Percentiles rank a stretch among this genome's conserved stretches.
These are phyloP conservation scores for Lactarius sp. DNA, from an alignment of 768 basidiomycete species.

Conservation along the genomic window DNA sequence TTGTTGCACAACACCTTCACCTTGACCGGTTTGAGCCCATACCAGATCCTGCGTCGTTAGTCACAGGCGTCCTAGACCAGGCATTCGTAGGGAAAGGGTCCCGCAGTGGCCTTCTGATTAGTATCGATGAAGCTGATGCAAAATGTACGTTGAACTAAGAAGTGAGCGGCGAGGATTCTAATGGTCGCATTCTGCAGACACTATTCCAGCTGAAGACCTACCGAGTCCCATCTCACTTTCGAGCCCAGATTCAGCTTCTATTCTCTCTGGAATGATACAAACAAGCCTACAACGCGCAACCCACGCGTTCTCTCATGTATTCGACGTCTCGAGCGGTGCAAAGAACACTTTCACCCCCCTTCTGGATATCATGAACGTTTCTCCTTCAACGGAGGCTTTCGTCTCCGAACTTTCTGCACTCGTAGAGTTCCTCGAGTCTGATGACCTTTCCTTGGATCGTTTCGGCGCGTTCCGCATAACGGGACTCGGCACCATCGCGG, in stretches of 20 bases:
- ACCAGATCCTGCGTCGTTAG: slow-evolving; percentile 33
- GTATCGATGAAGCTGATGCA: slow-evolving; percentile 51
- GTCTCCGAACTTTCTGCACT: slow-evolving; percentile 42
- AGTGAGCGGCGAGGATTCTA: background rate
- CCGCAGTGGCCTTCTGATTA: slow-evolving; percentile 48
- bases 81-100: slow-evolving; percentile 54
- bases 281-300: slow-evolving; percentile 56
- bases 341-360: slow-evolving; percentile 32
- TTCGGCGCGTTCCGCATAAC: slow-evolving; percentile 64
- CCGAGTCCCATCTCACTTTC: slow-evolving; percentile 44
- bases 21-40: slow-evolving; percentile 59
- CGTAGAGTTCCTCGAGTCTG: slow-evolving; percentile 50
- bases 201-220: slow-evolving; percentile 48
- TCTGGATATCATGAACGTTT: slow-evolving; percentile 40
- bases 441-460: slow-evolving; percentile 35
- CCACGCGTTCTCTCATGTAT: slow-evolving; percentile 53
- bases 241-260: slow-evolving; percentile 33
- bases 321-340: slow-evolving; percentile 33
- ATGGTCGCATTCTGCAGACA: slow-evolving; percentile 36
- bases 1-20: slow-evolving; percentile 65
- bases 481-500: slow-evolving; percentile 45
- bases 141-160: slow-evolving; percentile 40
- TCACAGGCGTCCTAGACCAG: slow-evolving; percentile 29
- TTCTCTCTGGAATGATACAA: slow-evolving; percentile 49
- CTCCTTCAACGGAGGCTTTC: slow-evolving; percentile 38